A percentile compares a stretch with the other conserved stretches of the same genome.
These are phyloP conservation scores for Carnegiea gigantea DNA, from an alignment of 179 eudicot genomes.

Conservation along the genomic window DNA sequence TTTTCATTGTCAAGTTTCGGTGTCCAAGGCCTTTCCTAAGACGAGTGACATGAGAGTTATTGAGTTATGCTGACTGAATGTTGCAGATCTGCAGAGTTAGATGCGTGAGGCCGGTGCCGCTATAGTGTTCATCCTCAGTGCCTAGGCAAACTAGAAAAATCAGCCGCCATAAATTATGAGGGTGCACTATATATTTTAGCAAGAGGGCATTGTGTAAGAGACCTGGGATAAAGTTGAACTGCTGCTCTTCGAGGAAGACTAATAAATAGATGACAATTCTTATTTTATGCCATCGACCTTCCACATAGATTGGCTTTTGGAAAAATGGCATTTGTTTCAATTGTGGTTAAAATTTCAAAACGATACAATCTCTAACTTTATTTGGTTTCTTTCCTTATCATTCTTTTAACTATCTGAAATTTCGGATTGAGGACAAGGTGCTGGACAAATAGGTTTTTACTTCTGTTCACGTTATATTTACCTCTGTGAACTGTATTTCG, in stretches of 20 bases:
- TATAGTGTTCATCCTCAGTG: too few relatives aligned
- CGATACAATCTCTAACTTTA: too few relatives aligned
- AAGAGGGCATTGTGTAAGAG: too few relatives aligned
- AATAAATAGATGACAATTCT: not conserved
- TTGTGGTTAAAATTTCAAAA: too few relatives aligned
- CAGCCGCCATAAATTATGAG: too few relatives aligned
- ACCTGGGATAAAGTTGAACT: too few relatives aligned
- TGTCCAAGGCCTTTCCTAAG: not conserved
- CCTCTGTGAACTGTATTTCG: not conserved
- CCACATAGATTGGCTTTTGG: not conserved
- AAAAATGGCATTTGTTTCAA: not conserved
- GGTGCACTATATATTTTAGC: too few relatives aligned
- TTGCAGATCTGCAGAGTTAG: not conserved
- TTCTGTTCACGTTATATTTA: not conserved
- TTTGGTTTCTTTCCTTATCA: too few relatives aligned
- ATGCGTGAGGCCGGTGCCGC: not conserved
- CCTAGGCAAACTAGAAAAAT: too few relatives aligned
- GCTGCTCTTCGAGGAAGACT: not conserved
- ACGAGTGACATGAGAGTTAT: not conserved
- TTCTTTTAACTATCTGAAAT: not conserved
- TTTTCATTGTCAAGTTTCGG: not conserved
- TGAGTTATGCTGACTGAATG: not conserved
- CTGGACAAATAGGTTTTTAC: not conserved
- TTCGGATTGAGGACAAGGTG: not conserved
- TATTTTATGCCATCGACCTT: not conserved